phyloP scores from a whole-genome alignment of 345 rosid genomes.

The Brassica nigra region DNA sequence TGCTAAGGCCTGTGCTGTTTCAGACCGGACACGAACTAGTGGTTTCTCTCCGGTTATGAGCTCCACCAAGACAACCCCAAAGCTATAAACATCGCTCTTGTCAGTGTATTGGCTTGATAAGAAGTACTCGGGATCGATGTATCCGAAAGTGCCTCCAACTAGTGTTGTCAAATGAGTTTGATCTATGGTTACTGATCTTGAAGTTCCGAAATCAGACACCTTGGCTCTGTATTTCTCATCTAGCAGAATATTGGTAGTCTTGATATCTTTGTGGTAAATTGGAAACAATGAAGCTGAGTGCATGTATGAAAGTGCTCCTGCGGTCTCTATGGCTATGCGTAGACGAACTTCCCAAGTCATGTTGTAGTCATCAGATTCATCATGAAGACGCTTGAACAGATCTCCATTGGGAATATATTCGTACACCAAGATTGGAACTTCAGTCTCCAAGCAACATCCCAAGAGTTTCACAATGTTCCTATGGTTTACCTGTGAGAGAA shows the following conservation, averaged over 20 bases:
- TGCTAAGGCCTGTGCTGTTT: conserved; percentile 38
- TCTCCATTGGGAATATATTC: conserved; percentile 37
- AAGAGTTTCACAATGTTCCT: conserved; percentile 35
- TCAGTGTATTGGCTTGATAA: conserved; percentile 34
- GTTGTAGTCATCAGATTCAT: background rate
- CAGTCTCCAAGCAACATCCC: conserved; percentile 37
- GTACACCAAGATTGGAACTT: conserved; percentile 35
- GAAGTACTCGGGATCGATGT: conserved; percentile 49
- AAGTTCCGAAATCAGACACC: conserved; percentile 36
- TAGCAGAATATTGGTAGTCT: conserved; percentile 22
- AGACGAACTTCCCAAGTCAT: conserved; percentile 38
- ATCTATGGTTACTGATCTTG: conserved; percentile 24
- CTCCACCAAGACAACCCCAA: conserved; percentile 51
- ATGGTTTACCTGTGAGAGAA: conserved; percentile 36
- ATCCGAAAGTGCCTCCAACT: conserved; percentile 48
- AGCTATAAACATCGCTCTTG: conserved; percentile 58
- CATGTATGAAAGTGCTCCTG: conserved; percentile 25
- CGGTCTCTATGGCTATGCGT: conserved; percentile 21
- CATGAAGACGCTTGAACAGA: conserved; percentile 23
- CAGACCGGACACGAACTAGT: conserved; percentile 22
- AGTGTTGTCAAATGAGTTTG: conserved; percentile 35
- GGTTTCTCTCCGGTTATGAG: conserved; percentile 45
- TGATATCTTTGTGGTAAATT: conserved; percentile 38
- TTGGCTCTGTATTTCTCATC: conserved; percentile 31
- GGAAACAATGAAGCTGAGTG: conserved; percentile 35